Evolutionary conservation across 129 eudicot species (phyloP).

Genomic region (Artemisia annua): DNA sequence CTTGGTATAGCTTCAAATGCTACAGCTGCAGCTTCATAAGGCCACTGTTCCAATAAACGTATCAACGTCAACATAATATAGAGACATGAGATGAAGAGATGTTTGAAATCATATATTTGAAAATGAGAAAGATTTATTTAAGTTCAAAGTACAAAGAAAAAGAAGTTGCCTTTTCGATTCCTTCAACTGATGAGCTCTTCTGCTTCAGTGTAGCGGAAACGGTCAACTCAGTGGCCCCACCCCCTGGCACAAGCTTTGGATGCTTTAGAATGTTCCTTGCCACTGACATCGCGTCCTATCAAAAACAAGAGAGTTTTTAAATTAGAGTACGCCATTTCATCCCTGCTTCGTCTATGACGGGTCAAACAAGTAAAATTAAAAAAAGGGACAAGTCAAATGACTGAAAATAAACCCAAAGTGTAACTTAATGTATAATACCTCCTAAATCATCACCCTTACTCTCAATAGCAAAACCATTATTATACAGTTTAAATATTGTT

Average conservation of each 20-base stretch:
- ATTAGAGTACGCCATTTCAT: background rate
- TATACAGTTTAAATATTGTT: too few relatives aligned
- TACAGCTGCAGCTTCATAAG: slow-evolving; percentile 92
- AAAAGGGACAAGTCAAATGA: background rate
- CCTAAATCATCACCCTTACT: too few relatives aligned
- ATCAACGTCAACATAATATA: background rate
- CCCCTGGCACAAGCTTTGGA: slow-evolving; percentile 97
- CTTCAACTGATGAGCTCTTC: slow-evolving; percentile 78
- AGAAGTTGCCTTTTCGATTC: slow-evolving; percentile 61
- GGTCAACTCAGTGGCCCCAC: slow-evolving; percentile 90
- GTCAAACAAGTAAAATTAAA: background rate
- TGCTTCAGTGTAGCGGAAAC: slow-evolving; percentile 81
- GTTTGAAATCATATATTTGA: background rate
- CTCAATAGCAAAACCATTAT: too few relatives aligned
- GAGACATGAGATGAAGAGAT: background rate
- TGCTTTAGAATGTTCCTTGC: slow-evolving; percentile 87
- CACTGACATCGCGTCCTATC: slow-evolving; percentile 92
- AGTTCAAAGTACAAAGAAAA: background rate
- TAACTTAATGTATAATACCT: background rate
- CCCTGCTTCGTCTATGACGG: background rate
- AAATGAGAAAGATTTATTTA: background rate
- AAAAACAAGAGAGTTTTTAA: background rate
- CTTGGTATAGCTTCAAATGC: slow-evolving; percentile 92
- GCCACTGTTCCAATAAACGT: slow-evolving; percentile 60
- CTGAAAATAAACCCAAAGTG: background rate